phyloP scores from a whole-genome alignment of 2,329 filamentous ascomycete species.

The Xylariales sp. region DNA sequence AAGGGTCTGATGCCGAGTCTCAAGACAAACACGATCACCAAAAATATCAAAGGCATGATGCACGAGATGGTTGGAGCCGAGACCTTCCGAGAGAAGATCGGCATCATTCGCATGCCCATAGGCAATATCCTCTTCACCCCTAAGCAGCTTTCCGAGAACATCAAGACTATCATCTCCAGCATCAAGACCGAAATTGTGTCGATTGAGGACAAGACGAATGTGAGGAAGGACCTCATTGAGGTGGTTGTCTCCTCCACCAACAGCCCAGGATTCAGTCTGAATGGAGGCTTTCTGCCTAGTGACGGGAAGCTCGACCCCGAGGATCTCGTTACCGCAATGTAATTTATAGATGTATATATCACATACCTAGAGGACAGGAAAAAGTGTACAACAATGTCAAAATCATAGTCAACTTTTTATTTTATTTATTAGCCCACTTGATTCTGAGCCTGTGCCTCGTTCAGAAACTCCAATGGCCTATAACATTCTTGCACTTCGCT shows the following conservation, averaged over 20 bases:
- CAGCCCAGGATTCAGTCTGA: conserved; percentile 82
- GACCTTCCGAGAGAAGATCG: conserved; percentile 81
- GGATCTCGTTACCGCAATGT: conserved; percentile 51
- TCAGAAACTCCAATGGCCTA: no score
- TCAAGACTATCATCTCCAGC: conserved; percentile 70
- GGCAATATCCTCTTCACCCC: conserved; percentile 88
- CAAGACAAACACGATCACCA: conserved; percentile 86
- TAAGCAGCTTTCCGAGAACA: conserved; percentile 78
- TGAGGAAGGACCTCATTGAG: conserved; percentile 68
- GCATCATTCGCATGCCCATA: conserved; percentile 83
- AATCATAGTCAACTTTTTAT: no score
- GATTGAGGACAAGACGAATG: conserved; percentile 60
- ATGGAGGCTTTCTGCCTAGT: conserved; percentile 66
- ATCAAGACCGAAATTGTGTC: conserved; percentile 73
- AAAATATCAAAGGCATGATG: conserved; percentile 70
- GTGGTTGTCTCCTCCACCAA: conserved; percentile 83
- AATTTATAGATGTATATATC: conserved; percentile 20
- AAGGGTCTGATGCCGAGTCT: conserved; percentile 86
- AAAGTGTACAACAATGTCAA: conserved; percentile 15
- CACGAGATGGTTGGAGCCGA: conserved; percentile 78
- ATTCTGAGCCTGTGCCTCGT: no score
- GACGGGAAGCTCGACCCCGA: conserved; percentile 51
- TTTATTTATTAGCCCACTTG: no score
- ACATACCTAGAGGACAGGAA: conserved; percentile 5
- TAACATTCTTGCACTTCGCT: no score